Evolutionary conservation across 768 basidiomycete genomes (phyloP), one percentile per base, ranked within the genome.

Genomic region (Podaxis sp.): DNA sequence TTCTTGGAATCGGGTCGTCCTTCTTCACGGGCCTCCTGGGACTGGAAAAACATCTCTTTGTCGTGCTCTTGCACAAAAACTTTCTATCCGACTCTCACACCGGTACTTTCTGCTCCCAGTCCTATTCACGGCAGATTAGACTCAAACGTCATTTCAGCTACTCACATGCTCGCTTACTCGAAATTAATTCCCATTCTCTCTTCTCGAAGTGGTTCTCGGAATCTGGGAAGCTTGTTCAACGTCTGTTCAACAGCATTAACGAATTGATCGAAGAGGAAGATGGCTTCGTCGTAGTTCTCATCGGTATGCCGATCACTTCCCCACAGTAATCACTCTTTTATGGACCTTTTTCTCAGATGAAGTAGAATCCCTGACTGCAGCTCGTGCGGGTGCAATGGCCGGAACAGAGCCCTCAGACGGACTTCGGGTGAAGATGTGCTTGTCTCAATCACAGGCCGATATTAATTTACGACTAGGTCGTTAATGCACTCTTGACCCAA

Each of bases 131-230:
- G 18, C 32, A 32, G 2, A 32, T 13, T 14, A 35, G 16, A 13
- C 37, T 46, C 53, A 55, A 23, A 38, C 42, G 18, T 44, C 47
- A 32, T 18, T 38, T 51, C 66, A 96, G 95, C 27, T 99, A 97
- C 70, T 78, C 89, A 0, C 83, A 91, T 72, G 84, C 93, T 37
- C 90, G 93, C 50, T 78, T 99, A 10, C 82, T 99, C 48, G 97
- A 99, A 72, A 97, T 99, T 69, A 98, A 98, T 70, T 95, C 97
- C 0, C 97, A 98, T 74, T 98, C 95, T 1, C 81, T 99, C 14
- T 98, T 99, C 72, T 95, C 93, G 14, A 91, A 95, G 66, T 99
- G 97, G 96, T 99, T 98, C 75, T 98, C 95, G 0, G 97, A 99
- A 71, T 97, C 95, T 0, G 97, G 97, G 14, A 99, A 99, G 72